Conservation (phyloP, 768 basidiomycete genomes). For the Boletus reticuloceps region DNA sequence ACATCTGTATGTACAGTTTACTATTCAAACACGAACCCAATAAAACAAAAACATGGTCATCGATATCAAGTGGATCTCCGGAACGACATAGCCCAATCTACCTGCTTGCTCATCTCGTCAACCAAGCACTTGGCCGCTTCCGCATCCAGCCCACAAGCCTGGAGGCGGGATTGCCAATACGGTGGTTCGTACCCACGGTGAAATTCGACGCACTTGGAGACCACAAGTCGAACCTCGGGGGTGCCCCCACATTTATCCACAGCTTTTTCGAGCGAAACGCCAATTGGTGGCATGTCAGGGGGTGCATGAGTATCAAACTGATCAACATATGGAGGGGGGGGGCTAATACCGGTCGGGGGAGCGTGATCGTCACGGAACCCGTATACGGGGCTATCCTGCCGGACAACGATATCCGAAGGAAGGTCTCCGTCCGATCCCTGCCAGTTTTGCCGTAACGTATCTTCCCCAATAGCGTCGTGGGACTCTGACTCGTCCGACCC, state of each 20-base stretch:
- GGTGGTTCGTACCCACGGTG: constrained; percentile 25
- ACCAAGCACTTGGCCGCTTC: constrained; percentile 18
- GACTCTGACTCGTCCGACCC: constrained; percentile 6
- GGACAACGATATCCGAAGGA: constrained; percentile 7
- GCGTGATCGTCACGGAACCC: constrained; percentile 1
- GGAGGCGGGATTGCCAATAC: constrained; percentile 27
- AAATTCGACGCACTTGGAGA: constrained; percentile 24
- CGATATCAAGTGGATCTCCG: constrained; percentile 1
- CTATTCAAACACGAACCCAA: background rate
- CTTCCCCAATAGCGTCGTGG: background rate
- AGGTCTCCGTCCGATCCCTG: background rate
- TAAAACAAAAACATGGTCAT: background rate
- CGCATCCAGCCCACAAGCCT: constrained; percentile 17
- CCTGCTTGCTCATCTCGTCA: constrained; percentile 27
- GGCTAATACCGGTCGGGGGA: constrained; percentile 5
- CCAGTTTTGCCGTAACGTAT: constrained; percentile 9
- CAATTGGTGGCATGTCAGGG: constrained; percentile 10
- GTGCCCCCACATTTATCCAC: constrained; percentile 17
- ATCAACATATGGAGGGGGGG: constrained; percentile 18
- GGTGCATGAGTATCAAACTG: constrained; percentile 1
- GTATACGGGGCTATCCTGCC: constrained; percentile 23
- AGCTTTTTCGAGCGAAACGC: constrained; percentile 21
- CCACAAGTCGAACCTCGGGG: constrained; percentile 16
- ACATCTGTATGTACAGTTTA: background rate
- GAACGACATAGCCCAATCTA: constrained; percentile 14